Evolutionary conservation across 202 grass and related monocot genomes (phyloP), one percentile per base, ranked within the genome.

Genomic region (Dendrocalamus latiflorus): DNA sequence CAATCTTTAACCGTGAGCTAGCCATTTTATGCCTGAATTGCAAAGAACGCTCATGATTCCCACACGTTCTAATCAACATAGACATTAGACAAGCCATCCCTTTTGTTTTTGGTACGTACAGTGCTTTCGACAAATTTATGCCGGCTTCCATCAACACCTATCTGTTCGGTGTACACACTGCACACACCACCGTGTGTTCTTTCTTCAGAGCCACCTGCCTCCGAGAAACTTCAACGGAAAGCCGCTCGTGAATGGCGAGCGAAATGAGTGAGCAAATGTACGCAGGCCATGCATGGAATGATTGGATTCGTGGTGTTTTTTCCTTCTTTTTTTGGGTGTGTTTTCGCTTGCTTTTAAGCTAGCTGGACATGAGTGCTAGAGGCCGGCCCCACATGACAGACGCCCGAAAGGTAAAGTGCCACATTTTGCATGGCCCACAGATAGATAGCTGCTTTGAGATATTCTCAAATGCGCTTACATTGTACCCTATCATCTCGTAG

Each of bases 361-460:
- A 75, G 61, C 34, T 9, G 57, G 75, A 3, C 75, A 64, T 72
- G 83, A 79, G 55, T 28, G 62, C 10, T 14, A 28, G 25, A 44
- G 24, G 18, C 18, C 41, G 57, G 0, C 41, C 80, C 68, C 81
- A 84, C 59, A 26, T 49, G 68, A 15, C 80, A 74, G 57, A 33
- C 38, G 9, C 37, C 39, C 33, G 54, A 79, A 88, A 77, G 74
- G 39, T 30, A 68, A 50, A 84, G 74, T 88, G 66, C 74, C 36
- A 58, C 20, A 67, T 47, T 61, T 22, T 38, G 30, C n/a, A 1
- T 65, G 80, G 33, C 80, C 69, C 30, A 83, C 58, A 6, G 11
- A 20, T 33, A 18, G 0, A 17, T 14, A 33, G 18, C 61, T 16
- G 30, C 56, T 45, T 9, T 64, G 78, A 28, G 30, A 87, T 69